Conservation (phyloP, 164 flowering plant genomes). For the Stephania cephalantha region DNA sequence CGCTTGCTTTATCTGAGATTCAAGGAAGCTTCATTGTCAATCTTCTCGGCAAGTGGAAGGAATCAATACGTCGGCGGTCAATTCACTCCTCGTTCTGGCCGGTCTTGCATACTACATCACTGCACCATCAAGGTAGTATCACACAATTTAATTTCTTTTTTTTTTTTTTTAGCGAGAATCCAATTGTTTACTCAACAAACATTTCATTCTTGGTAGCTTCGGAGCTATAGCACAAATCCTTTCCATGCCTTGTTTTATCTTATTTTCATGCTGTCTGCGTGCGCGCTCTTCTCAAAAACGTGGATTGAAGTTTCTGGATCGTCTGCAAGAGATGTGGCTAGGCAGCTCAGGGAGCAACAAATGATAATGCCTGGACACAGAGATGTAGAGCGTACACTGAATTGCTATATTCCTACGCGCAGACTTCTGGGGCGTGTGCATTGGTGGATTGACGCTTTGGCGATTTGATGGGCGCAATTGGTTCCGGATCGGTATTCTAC, state of each 20-base stretch:
- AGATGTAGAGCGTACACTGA: conserved; percentile 6
- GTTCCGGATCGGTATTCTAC: conserved; percentile 5
- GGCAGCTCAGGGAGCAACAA: conserved; percentile 11
- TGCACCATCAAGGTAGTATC: conserved; percentile 11
- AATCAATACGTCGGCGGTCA: conserved; percentile 8
- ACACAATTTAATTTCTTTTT: background rate
- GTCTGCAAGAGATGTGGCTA: conserved; percentile 72
- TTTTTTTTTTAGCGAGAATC: background rate
- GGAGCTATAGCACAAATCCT: conserved; percentile 7
- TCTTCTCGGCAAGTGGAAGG: conserved; percentile 8
- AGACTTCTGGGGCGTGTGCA: conserved; percentile 7
- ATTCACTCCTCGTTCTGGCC: conserved; percentile 11
- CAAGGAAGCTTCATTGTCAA: conserved; percentile 13
- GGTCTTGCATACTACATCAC: too few relatives aligned
- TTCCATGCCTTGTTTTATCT: conserved; percentile 59
- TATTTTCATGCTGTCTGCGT: conserved; percentile 65
- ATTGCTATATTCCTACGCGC: conserved; percentile 12
- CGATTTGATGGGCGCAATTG: conserved; percentile 4
- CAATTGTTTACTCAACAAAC: background rate
- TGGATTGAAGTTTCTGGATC: conserved; percentile 84
- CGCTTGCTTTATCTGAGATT: conserved; percentile 9
- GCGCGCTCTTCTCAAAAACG: conserved; percentile 72
- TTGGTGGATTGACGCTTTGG: conserved; percentile 11
- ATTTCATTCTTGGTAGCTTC: background rate
- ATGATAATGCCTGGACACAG: conserved; percentile 12